phyloP scores from a whole-genome alignment of 345 rosid genomes.

The Dipteronia dyeriana region DNA sequence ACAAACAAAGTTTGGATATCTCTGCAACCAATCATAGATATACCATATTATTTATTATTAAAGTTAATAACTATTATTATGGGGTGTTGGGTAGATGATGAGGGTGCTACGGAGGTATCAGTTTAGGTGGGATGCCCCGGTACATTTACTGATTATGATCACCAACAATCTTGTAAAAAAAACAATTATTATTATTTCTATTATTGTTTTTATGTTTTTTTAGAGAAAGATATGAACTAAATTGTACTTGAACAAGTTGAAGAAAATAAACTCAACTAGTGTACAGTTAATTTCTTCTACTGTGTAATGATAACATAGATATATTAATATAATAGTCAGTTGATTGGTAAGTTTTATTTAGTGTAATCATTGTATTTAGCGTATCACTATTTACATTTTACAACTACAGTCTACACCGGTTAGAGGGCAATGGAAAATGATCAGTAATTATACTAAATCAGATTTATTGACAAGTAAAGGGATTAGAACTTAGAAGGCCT shows the following conservation, averaged over 20 bases:
- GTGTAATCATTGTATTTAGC: conserved; percentile 4
- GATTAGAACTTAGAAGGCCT: background rate
- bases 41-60: too few relatives aligned
- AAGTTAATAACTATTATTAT: too few relatives aligned
- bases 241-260: background rate
- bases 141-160: too few relatives aligned
- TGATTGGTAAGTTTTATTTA: background rate
- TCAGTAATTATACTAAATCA: conserved; percentile 2
- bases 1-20: background rate
- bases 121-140: too few relatives aligned
- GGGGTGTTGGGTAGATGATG: too few relatives aligned
- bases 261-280: too few relatives aligned
- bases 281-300: background rate
- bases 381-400: background rate
- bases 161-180: too few relatives aligned
- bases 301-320: background rate
- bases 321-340: too few relatives aligned
- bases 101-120: too few relatives aligned
- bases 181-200: too few relatives aligned
- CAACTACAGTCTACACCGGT: background rate
- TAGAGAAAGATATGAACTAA: background rate
- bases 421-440: background rate
- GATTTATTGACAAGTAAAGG: conserved; percentile 17
- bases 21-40: background rate
- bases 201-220: too few relatives aligned